Base-by-base conservation (phyloP, 129 eudicot species). In the Flaveria sonorensis region DNA sequence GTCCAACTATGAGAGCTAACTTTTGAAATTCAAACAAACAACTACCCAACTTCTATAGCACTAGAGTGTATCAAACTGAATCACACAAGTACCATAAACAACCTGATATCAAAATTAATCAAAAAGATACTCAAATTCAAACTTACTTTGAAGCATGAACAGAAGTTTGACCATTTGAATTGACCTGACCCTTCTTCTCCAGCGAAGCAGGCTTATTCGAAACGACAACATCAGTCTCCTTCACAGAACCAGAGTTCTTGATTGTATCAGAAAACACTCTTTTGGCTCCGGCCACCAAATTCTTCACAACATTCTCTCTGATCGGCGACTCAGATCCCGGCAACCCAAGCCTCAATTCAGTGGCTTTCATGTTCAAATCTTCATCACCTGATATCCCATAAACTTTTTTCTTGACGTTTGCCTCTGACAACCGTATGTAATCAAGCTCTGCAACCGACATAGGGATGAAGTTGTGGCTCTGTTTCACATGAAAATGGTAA, bases 281-380 rank as follows among this genome's bases (percentile, higher is more conserved):
- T 72, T 89, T 89, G 20, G 91, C 88, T 63, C 95, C 95, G n/a
- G 89, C 78, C 63, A 82, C 87, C 63, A 80, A 53, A 56, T 59
- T 74, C 79, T 86, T 88, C 18, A 76, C 57, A 40, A 10, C 36
- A 47, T 48, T 73, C 23, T 85, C 86, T 64, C 88, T 82, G 39
- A 86, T 87, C 5, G 89, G 96, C 45, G 88, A 87, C 79, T 92
- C 87, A 6, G 94, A 86, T 2, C 98, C 98, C 15, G 96, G 98
- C 70, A 92, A 83, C 11, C 98, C 96, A 4, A 92, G 87, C 46
- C 98, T 88, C 45, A 92, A 70, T 81, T 92, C 97, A 50, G 97
- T 89, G 32, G 96, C 97, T 71, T 89, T 86, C 57, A 89, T 79
- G 85, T 87, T 89, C 56, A 92, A 74, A 79, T 72, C 83, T 56